Conservation (phyloP, 805 yeast genomes). For the Hanseniaspora occidentalis region DNA sequence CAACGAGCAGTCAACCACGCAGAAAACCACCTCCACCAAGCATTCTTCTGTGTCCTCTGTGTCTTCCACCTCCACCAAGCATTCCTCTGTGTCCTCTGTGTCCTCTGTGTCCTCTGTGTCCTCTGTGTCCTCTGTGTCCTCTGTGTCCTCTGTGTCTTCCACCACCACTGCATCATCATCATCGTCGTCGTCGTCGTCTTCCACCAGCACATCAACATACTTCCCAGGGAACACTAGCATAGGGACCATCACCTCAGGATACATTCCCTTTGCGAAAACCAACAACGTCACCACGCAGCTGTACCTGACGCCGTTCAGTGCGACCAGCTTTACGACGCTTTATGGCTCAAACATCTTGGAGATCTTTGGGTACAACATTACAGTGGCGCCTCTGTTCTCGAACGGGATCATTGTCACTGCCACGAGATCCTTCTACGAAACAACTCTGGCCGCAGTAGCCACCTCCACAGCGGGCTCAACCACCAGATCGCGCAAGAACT, state of each 20-base stretch:
- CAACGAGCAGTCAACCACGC: slow-evolving; percentile 1
- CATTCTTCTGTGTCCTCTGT: neutral
- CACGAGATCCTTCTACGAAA: slow-evolving; percentile 21
- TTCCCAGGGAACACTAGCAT: no score
- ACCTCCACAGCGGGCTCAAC: slow-evolving; percentile 6
- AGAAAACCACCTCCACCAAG: slow-evolving; percentile 3
- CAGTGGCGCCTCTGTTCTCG: slow-evolving; percentile 19
- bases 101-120: no score
- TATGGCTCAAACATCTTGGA: slow-evolving; percentile 9
- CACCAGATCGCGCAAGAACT: slow-evolving; percentile 4
- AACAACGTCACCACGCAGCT: slow-evolving; percentile 16
- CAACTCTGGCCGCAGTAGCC: slow-evolving; percentile 12
- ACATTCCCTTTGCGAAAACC: slow-evolving; percentile 38
- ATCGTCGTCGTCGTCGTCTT: neutral
- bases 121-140: no score
- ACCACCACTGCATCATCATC: no score
- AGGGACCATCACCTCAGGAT: slow-evolving; percentile 31
- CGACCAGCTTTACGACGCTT: slow-evolving; percentile 4
- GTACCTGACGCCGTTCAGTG: slow-evolving; percentile 3
- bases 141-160: neutral
- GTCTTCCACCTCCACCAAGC: neutral
- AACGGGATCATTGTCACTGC: slow-evolving; percentile 21
- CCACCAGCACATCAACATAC: neutral
- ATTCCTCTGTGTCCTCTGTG: slow-evolving; percentile 1
- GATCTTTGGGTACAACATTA: slow-evolving; percentile 8